A percentile compares a stretch with the other conserved stretches of the same genome.
phyloP scores from a whole-genome alignment of 2,329 filamentous ascomycete genomes.

The Fusarium euwallaceae region DNA sequence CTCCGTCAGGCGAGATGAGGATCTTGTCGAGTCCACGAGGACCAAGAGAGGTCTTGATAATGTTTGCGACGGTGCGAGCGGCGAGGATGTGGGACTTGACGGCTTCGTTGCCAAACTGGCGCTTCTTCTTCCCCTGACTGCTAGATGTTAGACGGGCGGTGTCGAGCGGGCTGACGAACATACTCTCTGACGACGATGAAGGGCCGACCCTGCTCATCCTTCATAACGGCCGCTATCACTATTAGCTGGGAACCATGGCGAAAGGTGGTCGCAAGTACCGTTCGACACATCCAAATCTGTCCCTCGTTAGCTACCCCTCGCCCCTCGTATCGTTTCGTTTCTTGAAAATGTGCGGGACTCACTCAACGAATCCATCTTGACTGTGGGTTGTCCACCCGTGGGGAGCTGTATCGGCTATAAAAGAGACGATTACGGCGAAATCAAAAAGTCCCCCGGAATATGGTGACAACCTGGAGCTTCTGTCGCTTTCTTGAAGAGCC shows the following conservation, averaged over 20 bases:
- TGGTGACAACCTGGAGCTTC: conserved; percentile 49
- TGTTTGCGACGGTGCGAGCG: conserved; percentile 94
- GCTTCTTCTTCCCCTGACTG: conserved; percentile 97
- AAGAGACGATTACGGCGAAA: conserved; percentile 41
- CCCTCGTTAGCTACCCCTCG: conserved; percentile 54
- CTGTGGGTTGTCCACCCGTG: conserved; percentile 44
- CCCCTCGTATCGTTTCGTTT: conserved; percentile 24
- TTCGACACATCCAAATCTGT: conserved; percentile 87
- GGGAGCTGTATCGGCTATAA: conserved; percentile 46
- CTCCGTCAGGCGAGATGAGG: conserved; percentile 96
- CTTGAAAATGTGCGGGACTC: conserved; percentile 46
- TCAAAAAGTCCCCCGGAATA: conserved; percentile 42
- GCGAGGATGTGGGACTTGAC: conserved; percentile 99
- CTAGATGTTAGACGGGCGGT: conserved; percentile 37
- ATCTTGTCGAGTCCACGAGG: conserved; percentile 99
- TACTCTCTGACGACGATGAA: conserved; percentile 99
- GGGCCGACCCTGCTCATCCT: conserved; percentile 96
- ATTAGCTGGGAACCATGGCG: conserved; percentile 33
- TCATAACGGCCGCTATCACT: conserved; percentile 78
- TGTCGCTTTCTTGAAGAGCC: conserved; percentile 47
- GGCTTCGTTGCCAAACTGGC: conserved; percentile 95
- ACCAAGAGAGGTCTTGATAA: conserved; percentile 96
- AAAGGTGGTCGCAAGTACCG: conserved; percentile 66
- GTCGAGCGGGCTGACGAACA: conserved; percentile 53
- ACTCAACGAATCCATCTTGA: conserved; percentile 56